A percentile compares a stretch with the other conserved stretches of the same genome.
Evolutionary conservation across 805 yeast species (phyloP).

Genomic region (Metschnikowia vanudenii): DNA sequence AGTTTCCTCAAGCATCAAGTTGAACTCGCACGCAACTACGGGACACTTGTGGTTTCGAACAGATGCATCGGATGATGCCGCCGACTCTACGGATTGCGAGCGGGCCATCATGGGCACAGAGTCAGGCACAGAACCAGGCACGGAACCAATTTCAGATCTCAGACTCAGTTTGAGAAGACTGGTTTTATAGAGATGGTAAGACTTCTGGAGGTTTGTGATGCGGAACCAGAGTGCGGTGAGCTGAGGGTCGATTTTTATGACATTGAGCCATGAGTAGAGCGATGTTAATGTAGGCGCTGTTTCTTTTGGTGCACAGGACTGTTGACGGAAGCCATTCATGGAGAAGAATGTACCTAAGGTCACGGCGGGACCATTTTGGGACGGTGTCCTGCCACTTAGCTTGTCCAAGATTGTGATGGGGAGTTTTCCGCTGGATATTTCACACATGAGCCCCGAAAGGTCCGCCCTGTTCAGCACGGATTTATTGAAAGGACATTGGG

Average conservation of each 20-base stretch:
- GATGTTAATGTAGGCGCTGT: conserved; percentile 15
- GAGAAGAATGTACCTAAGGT: conserved; percentile 19
- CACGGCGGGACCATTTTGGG: conserved; percentile 15
- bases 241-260: conserved; percentile 39
- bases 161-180: conserved; percentile 15
- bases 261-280: conserved; percentile 40
- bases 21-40: conserved; percentile 41
- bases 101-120: not conserved
- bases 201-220: conserved; percentile 40
- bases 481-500: not conserved
- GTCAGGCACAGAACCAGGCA: not conserved
- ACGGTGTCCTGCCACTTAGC: conserved; percentile 18
- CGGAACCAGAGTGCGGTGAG: conserved; percentile 41
- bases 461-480: not conserved
- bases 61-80: not conserved
- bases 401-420: conserved; percentile 24
- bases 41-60: conserved; percentile 30
- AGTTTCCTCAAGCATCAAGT: conserved; percentile 32
- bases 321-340: conserved; percentile 11
- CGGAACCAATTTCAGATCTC: not conserved
- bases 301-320: not conserved
- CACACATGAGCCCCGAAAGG: not conserved
- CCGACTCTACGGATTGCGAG: not conserved
- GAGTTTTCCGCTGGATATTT: not conserved
- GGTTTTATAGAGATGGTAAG: conserved; percentile 38